phyloP scores from a whole-genome alignment of 2,329 filamentous ascomycete species.

The Metarhizium sp. region DNA sequence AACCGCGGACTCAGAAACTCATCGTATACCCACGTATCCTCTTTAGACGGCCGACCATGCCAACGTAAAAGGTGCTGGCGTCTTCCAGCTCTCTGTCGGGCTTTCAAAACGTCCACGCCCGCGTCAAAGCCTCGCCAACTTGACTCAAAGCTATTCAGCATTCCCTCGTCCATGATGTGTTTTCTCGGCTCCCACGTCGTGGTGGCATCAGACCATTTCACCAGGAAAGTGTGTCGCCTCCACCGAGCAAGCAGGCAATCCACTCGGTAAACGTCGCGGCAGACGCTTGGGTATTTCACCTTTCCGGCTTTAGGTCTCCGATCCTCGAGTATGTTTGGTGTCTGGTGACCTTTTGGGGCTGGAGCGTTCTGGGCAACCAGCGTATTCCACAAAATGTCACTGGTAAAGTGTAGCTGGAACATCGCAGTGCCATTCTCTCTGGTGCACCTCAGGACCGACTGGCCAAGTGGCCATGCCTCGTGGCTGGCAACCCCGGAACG shows the following conservation, averaged over 20 bases:
- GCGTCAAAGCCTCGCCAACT: conserved; percentile 4
- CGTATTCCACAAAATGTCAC: background rate
- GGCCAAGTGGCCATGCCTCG: too few species aligned
- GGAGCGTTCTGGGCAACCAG: background rate
- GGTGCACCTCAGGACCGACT: background rate
- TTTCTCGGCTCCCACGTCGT: background rate
- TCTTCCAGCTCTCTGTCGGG: conserved; percentile 1
- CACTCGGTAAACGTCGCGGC: background rate
- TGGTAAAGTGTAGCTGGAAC: background rate
- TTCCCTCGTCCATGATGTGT: conserved; percentile 3
- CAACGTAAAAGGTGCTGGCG: conserved; percentile 4
- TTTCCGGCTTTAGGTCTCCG: background rate
- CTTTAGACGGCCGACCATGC: conserved; percentile 6
- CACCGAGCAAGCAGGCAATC: background rate
- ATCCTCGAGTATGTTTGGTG: background rate
- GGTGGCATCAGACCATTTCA: background rate
- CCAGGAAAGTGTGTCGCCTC: background rate
- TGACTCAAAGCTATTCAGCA: conserved; percentile 5
- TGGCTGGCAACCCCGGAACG: background rate
- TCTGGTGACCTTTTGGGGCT: background rate
- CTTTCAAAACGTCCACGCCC: conserved; percentile 2
- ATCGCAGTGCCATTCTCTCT: conserved; percentile 1
- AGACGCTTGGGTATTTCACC: background rate
- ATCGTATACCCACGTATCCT: conserved; percentile 3
- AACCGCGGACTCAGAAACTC: background rate